Percentiles rank a stretch among this genome's conserved stretches.
phyloP scores from a whole-genome alignment of 306 rosid species.

The Albizia julibrissin region DNA sequence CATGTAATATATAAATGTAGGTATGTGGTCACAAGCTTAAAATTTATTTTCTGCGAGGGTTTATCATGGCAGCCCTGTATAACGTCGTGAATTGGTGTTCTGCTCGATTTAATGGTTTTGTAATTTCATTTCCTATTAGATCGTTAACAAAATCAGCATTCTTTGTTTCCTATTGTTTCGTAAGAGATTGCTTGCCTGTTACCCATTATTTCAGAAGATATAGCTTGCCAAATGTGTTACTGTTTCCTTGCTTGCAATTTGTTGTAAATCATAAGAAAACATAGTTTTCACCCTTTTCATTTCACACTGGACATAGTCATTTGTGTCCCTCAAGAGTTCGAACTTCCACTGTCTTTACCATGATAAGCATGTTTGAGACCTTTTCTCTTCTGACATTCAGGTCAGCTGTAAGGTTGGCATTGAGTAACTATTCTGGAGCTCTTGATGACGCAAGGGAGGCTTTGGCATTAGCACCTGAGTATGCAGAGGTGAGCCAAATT shows the following conservation, averaged over 20 bases:
- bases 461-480: conserved; percentile 58
- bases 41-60: conserved; percentile 1
- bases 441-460: conserved; percentile 77
- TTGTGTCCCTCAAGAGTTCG: not conserved
- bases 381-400: conserved; percentile 42
- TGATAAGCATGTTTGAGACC: not conserved
- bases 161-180: conserved; percentile 5
- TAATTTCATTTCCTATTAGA: not conserved
- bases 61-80: not conserved
- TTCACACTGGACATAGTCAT: not conserved
- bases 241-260: not conserved
- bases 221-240: not conserved
- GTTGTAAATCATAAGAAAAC: not conserved
- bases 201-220: not conserved
- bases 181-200: not conserved
- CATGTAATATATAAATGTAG: conserved; percentile 69
- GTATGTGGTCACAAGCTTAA: conserved; percentile 34
- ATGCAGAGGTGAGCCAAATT: conserved; percentile 62
- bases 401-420: conserved; percentile 69
- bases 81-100: not conserved
- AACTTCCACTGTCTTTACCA: not conserved
- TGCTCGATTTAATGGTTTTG: not conserved
- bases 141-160: not conserved
- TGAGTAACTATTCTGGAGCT: conserved; percentile 66
- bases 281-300: not conserved